Evolutionary conservation across 2,329 filamentous ascomycete species (phyloP), one percentile per base, ranked within the genome.

Genomic region (Xylaria sp.): DNA sequence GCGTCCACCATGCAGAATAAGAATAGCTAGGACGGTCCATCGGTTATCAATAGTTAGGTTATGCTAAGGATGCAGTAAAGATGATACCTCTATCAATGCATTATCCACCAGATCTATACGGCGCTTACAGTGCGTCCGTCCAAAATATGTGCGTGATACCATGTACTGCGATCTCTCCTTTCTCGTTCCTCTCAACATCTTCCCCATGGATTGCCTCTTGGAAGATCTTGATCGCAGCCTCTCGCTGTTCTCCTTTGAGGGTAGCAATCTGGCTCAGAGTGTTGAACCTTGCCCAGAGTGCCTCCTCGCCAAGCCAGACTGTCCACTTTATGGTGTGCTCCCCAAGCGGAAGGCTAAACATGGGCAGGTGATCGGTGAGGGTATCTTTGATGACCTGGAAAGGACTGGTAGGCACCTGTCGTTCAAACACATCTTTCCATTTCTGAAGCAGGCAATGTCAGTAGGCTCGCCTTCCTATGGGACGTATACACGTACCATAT

Each of bases 221-320:
- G 56, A 87, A 79, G 53, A 73, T 71, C 40, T 73, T 74, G 52
- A 76, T 74, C 42, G 82, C 79, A 39, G 74, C 71, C 50, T 73
- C 75, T 62, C 76, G 77, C 41, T 78, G 74, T 48, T 78, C 73
- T 1, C 77, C 81, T 43, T 79, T 69, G 11, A 89, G 71, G 48
- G 86, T 76, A 3, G 84, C 80, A 56, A 91, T 81, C 66, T 90
- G 87, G 64, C 86, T 89, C 52, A 91, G 72, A 11, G 88, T 91
- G 44, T 76, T 76, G 54, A 87, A 78, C 34, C 89, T 78, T 48
- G 81, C 77, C 83, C 86, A 89, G 44, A 90, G 71, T 49, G 76
- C 79, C 45, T 89, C 81, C 53, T 80, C 78, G 22, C 70, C 74
- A 52, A 89, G 67, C 77, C 79, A 83, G 1, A 82, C 78, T 19